phyloP scores from a whole-genome alignment of 2,329 filamentous ascomycete species.

The Echinosphaeria canescens region DNA sequence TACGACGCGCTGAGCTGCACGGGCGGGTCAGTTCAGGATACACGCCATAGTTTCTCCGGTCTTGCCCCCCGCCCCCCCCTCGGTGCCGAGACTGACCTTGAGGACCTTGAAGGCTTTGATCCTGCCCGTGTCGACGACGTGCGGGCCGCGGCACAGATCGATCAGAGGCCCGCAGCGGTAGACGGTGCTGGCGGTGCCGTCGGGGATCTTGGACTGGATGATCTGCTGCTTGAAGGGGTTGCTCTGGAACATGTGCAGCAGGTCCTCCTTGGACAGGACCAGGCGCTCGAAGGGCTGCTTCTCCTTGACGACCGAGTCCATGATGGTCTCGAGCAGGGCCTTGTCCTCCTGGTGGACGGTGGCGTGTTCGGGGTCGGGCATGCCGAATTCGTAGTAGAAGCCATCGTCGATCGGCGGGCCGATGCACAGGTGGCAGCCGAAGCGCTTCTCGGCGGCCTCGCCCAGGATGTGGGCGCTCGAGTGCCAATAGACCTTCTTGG shows the following conservation, averaged over 20 bases:
- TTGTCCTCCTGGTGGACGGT: conserved; percentile 60
- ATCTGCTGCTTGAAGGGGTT: conserved; percentile 98
- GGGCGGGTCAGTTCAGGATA: conserved; percentile 40
- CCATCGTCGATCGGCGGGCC: conserved; percentile 55
- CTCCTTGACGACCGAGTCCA: conserved; percentile 76
- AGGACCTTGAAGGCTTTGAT: conserved; percentile 92
- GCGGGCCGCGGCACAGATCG: conserved; percentile 85
- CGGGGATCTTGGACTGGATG: conserved; percentile 78
- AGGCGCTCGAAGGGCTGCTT: conserved; percentile 90
- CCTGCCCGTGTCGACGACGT: conserved; percentile 80
- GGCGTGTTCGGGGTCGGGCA: conserved; percentile 54
- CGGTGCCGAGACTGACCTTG: conserved; percentile 40
- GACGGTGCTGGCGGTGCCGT: conserved; percentile 80
- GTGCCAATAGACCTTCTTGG: conserved; percentile 96
- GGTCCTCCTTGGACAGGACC: conserved; percentile 71
- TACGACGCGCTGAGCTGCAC: conserved; percentile 30
- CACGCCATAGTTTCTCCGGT: conserved; percentile 3
- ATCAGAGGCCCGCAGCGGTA: conserved; percentile 89
- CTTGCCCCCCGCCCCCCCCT: conserved; percentile 9
- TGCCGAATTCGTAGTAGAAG: conserved; percentile 70
- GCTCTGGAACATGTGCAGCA: conserved; percentile 92
- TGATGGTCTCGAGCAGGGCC: conserved; percentile 64
- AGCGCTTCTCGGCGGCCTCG: conserved; percentile 78
- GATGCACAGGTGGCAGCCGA: conserved; percentile 65
- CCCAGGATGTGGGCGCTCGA: conserved; percentile 91